Evolutionary conservation across 345 rosid genomes (phyloP), one percentile per base, ranked within the genome.

Genomic region (Murraya koenigii): DNA sequence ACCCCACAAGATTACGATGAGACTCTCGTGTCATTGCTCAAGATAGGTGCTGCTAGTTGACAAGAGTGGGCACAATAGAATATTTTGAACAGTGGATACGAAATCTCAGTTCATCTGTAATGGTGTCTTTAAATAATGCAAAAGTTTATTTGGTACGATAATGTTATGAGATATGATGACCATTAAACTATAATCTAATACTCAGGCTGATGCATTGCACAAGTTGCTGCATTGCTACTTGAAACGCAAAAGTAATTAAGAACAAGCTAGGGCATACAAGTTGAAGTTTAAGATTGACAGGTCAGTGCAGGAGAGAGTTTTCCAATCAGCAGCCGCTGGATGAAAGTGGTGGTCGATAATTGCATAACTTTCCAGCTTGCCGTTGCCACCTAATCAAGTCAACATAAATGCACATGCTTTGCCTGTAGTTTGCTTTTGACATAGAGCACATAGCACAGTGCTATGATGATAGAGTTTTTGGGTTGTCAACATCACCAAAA

Each of bases 321-420:
- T 58, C 49, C 10, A 28, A 9, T 22, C 71, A 66, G 79, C 55
- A 35, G 25, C 49, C 65, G 55, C 65, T 66, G 9, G 25, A 58
- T 32, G 25, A 66, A 55, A 66, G 66, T 15, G 23, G 3, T 41
- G 39, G 47, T 20, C 4, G 56, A 33, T 74, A 30, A 74, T 28
- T 11, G 75, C 69, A 17, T 33, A 36, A 52, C 82, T 80, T 75
- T 36, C 71, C 79, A 61, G 63, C 78, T 55, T 75, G 66, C 8
- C 67, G 36, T 41, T 33, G 49, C 28, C 22, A 52, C 20, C 3
- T 52, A 49, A 71, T 15, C 49, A 55, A 66, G 59, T 47, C 15
- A 30, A 36, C 49, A 58, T 59, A 41, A 52, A 33, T 69, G 47
- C 71, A 52, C 32, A 52, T 78, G 71, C 75, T 35, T 52, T 49